A percentile compares a stretch with the other conserved stretches of the same genome.
Conservation (phyloP, 2,329 filamentous ascomycete species). For the Pseudovirgaria hyperparasitica region DNA sequence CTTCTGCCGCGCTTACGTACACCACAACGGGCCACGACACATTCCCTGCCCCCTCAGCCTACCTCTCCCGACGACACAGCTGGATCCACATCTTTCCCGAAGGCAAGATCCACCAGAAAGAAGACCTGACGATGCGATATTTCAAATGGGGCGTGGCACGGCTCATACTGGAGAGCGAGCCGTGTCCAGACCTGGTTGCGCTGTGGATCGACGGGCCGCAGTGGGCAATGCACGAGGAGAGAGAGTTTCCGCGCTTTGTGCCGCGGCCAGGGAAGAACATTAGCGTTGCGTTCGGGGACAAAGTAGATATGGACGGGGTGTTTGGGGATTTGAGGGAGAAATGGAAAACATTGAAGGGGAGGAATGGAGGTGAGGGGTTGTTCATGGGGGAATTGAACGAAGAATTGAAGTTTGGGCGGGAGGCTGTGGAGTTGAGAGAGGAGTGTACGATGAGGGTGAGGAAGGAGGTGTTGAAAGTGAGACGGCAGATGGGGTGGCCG, state of each 20-base stretch:
- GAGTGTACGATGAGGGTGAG: conserved; percentile 71
- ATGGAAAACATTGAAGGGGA: conserved; percentile 56
- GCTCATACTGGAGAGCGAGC: conserved; percentile 78
- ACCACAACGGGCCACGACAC: conserved; percentile 54
- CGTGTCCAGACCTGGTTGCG: conserved; percentile 76
- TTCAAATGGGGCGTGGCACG: conserved; percentile 97
- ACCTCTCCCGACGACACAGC: conserved; percentile 53
- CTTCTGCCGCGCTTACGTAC: conserved; percentile 41
- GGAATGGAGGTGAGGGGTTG: conserved; percentile 23
- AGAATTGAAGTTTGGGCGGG: conserved; percentile 52
- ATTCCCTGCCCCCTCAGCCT: conserved; percentile 61
- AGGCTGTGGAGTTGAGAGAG: conserved; percentile 63
- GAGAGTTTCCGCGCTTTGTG: conserved; percentile 66
- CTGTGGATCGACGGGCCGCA: conserved; percentile 93
- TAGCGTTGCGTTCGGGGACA: conserved; percentile 66
- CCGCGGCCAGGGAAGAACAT: conserved; percentile 62
- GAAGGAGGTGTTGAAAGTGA: conserved; percentile 66
- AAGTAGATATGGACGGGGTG: conserved; percentile 55
- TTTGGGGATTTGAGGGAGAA: conserved; percentile 66
- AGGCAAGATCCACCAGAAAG: conserved; percentile 82
- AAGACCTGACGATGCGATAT: conserved; percentile 70
- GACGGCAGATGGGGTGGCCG: conserved; percentile 56
- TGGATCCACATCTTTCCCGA: conserved; percentile 98
- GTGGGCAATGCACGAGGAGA: conserved; percentile 73
- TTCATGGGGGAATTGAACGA: conserved; percentile 50